These are phyloP conservation scores for Lagenaria siceraria DNA, from an alignment of 306 rosid species.

Conservation along the genomic window DNA sequence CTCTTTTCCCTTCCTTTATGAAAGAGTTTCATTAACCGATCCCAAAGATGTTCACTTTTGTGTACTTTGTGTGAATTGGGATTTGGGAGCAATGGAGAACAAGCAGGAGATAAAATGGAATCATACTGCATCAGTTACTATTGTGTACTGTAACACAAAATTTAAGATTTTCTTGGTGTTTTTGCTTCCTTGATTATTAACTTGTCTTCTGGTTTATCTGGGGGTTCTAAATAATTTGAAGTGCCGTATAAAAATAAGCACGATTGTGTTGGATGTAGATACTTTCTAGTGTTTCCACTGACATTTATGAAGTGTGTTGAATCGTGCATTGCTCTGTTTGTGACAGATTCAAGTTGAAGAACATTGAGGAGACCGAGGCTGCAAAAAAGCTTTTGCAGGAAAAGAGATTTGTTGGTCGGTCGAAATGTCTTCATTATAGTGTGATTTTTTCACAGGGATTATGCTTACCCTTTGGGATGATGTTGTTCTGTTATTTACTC, in stretches of 20 bases:
- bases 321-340: background rate
- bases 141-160: background rate
- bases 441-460: constrained; percentile 96
- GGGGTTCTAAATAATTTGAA: background rate
- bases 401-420: constrained; percentile 70
- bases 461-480: constrained; percentile 26
- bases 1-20: constrained; percentile 8
- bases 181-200: background rate
- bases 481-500: background rate
- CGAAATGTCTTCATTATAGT: constrained; percentile 73
- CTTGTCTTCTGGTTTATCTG: background rate
- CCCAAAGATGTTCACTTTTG: background rate
- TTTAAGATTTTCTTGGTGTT: background rate
- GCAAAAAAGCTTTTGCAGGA: constrained; percentile 92
- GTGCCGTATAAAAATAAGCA: background rate
- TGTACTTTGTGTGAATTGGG: background rate
- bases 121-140: background rate
- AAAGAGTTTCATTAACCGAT: background rate
- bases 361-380: constrained; percentile 97
- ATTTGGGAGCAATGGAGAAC: background rate
- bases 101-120: background rate
- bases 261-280: background rate
- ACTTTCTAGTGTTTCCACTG: background rate
- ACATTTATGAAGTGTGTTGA: background rate
- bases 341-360: constrained; percentile 73